phyloP scores from a whole-genome alignment of 2,329 filamentous ascomycete genomes.

The Pseudogymnoascus sp. region DNA sequence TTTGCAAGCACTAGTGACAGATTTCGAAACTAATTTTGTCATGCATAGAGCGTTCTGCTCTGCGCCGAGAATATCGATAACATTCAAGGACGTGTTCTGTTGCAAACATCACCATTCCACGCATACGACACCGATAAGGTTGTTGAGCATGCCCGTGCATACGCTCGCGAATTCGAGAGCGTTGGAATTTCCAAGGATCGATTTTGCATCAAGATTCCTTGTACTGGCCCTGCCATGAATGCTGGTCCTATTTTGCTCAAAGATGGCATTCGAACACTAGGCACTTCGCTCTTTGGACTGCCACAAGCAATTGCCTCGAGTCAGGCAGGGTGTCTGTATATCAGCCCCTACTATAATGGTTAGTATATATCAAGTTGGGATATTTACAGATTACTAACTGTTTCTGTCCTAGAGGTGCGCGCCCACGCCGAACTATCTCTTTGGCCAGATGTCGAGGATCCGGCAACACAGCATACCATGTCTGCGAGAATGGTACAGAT shows the following conservation, averaged over 20 bases:
- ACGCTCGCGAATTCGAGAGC: constrained; percentile 38
- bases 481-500: constrained; percentile 41
- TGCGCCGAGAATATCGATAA: constrained; percentile 33
- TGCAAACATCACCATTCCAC: constrained; percentile 39
- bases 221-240: constrained; percentile 39
- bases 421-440: constrained; percentile 35
- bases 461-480: constrained; percentile 37
- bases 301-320: constrained; percentile 41
- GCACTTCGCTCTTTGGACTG: constrained; percentile 39
- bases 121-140: constrained; percentile 39
- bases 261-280: constrained; percentile 40
- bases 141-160: constrained; percentile 38
- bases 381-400: not conserved
- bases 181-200: constrained; percentile 37
- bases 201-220: constrained; percentile 44
- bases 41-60: constrained; percentile 6
- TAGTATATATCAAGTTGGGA: constrained; percentile 9
- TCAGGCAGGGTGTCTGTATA: constrained; percentile 39
- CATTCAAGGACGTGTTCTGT: constrained; percentile 39
- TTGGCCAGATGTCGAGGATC: constrained; percentile 41
- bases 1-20: not conserved
- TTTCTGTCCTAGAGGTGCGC: constrained; percentile 29
- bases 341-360: constrained; percentile 44
- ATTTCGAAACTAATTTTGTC: not conserved
- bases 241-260: constrained; percentile 34